These are phyloP conservation scores for Danielia reshetovae DNA, from an alignment of 805 yeast genomes.

Conservation along the genomic window DNA sequence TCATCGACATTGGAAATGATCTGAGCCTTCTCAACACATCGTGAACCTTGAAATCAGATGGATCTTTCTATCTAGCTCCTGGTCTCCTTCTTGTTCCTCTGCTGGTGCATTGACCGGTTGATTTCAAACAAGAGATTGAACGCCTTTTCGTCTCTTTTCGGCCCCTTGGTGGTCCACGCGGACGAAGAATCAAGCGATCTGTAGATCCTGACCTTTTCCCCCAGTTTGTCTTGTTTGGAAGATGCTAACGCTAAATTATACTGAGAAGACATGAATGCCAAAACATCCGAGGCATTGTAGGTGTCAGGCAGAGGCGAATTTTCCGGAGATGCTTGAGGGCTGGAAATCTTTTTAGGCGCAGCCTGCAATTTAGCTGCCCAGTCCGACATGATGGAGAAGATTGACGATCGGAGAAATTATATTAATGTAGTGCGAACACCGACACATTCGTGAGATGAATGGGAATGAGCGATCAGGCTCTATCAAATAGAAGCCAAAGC, in stretches of 20 bases:
- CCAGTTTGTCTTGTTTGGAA: constrained; percentile 20
- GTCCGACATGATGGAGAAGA: too few species aligned
- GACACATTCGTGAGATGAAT: too few species aligned
- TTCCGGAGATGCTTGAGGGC: not conserved
- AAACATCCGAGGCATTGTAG: constrained; percentile 19
- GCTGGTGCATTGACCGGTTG: constrained; percentile 7
- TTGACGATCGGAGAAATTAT: too few species aligned
- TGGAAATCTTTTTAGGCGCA: not conserved
- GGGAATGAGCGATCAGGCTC: too few species aligned
- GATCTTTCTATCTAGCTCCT: too few species aligned
- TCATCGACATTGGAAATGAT: not conserved
- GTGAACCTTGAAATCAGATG: not conserved
- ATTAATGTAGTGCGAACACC: too few species aligned
- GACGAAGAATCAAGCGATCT: constrained; percentile 23
- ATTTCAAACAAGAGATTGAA: constrained; percentile 11
- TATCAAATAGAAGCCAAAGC: too few species aligned
- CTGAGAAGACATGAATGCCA: constrained; percentile 16
- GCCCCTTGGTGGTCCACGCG: constrained; percentile 13
- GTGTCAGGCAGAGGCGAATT: constrained; percentile 3
- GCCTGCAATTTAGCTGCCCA: constrained; percentile 12
- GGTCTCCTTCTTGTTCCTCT: not conserved
- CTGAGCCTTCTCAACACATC: not conserved
- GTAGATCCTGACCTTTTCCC: constrained; percentile 17
- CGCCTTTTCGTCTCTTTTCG: constrained; percentile 6
- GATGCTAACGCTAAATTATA: constrained; percentile 16